phyloP scores from a whole-genome alignment of 805 yeast species.

The Nakazawaea ishiwadae region DNA sequence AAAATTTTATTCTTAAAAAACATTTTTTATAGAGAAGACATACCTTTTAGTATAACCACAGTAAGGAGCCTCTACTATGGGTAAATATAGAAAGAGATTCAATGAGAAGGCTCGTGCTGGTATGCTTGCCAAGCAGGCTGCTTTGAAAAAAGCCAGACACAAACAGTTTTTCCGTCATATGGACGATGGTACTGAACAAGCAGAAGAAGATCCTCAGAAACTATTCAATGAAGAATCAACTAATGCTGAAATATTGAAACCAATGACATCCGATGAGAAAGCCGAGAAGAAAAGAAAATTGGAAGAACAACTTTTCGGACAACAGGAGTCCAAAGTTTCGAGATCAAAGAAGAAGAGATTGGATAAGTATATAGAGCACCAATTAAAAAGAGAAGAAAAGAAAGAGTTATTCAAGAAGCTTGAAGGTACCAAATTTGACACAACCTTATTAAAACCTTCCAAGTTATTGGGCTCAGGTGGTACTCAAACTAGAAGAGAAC shows the following conservation, averaged over 20 bases:
- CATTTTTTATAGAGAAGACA: not conserved
- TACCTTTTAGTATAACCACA: no score
- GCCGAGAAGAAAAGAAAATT: constrained; percentile 60
- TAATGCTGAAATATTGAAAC: constrained; percentile 58
- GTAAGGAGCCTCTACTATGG: constrained; percentile 43
- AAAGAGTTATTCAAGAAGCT: constrained; percentile 71
- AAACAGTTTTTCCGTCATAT: constrained; percentile 57
- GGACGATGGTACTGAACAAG: constrained; percentile 32
- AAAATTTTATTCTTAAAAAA: not conserved
- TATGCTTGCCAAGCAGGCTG: constrained; percentile 73
- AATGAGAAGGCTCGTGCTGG: constrained; percentile 86
- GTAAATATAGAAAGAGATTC: constrained; percentile 73
- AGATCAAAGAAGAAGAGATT: constrained; percentile 70
- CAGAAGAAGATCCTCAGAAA: constrained; percentile 14
- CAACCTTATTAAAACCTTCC: constrained; percentile 63
- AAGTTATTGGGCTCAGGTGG: constrained; percentile 74
- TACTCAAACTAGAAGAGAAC: constrained; percentile 60
- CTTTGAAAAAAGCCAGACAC: constrained; percentile 61
- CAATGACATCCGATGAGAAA: constrained; percentile 61
- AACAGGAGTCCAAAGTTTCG: constrained; percentile 66
- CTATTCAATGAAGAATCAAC: constrained; percentile 33
- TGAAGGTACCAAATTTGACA: constrained; percentile 63
- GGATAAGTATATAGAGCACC: constrained; percentile 91
- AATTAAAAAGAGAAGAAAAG: constrained; percentile 82
- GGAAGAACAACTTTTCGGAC: constrained; percentile 49